Base-by-base conservation (phyloP, 306 rosid species). In the Canavalia ensiformis region DNA sequence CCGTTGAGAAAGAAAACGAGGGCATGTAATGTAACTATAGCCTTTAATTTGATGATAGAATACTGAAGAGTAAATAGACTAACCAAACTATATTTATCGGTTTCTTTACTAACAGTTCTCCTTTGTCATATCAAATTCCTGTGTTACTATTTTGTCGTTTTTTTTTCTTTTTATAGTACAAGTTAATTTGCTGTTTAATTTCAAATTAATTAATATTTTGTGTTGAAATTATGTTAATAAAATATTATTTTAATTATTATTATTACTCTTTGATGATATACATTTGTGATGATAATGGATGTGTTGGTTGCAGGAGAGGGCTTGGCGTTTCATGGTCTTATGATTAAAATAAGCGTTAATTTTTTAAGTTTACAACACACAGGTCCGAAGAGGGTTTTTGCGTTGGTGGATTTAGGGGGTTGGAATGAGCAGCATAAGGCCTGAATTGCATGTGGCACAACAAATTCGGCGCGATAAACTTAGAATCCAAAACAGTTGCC, bases 361-460 rank as follows among this genome's bases (percentile, higher is more conserved):
- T 18, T 18, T 18, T 18, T 0, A 18, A 18, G 25, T 18, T 18
- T 18, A 18, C 25, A 18, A 18, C 25, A 18, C 0, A 18, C 25
- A 18, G 25, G 25, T 18, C 25, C 25, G 25, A 18, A 8, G 72
- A 34, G 41, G 44, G 28, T 46, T 76, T 18, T 18, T 18, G 25
- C 25, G 25, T 18, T 11, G 70, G 49, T 34, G 70, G 49, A 7
- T 1, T 6, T 33, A 4, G 33, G 52, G 44, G 76, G 87, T 91
- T 89, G 95, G 90, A 85, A 89, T 83, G 90, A 86, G 87, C 64
- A 86, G 91, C 66, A 85, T 81, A 84, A 86, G 94, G 79, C 93
- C 87, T 5, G 98, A 93, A 81, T 82, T 89, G 28, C 99, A 95
- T 80, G 97, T 93, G 9, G 96, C 98, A 45, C 99, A 91, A 68